phyloP scores from a whole-genome alignment of 768 basidiomycete species.

The Baorangia bicolor region DNA sequence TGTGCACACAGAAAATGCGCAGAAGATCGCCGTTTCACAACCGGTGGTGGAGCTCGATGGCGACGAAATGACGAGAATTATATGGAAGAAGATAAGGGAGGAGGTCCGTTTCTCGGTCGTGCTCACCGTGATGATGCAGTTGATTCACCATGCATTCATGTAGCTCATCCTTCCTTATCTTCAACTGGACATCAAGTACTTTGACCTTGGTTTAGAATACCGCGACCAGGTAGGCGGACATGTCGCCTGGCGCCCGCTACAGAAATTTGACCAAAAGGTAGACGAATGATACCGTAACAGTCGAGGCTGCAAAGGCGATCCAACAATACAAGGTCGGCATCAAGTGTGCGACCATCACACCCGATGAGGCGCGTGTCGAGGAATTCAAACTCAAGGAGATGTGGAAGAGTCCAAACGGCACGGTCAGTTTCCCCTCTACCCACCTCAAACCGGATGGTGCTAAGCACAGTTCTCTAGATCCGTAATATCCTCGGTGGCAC shows the following conservation, averaged over 20 bases:
- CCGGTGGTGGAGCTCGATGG: constrained; percentile 95
- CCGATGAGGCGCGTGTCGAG: constrained; percentile 92
- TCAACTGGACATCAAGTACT: constrained; percentile 97
- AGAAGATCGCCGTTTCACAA: constrained; percentile 79
- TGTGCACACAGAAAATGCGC: constrained; percentile 21
- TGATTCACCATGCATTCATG: neutral
- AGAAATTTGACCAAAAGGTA: constrained; percentile 30
- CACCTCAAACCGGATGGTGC: neutral
- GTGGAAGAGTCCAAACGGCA: constrained; percentile 98
- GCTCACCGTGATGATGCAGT: neutral
- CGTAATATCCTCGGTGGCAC: constrained; percentile 98
- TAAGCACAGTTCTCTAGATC: constrained; percentile 50
- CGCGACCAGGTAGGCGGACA: constrained; percentile 70
- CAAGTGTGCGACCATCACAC: constrained; percentile 99
- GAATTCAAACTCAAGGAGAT: constrained; percentile 99
- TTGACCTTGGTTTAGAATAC: constrained; percentile 92
- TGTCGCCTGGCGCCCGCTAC: neutral
- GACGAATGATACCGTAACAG: constrained; percentile 92
- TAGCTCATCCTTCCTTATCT: constrained; percentile 96
- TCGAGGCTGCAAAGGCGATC: constrained; percentile 94
- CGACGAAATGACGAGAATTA: constrained; percentile 99
- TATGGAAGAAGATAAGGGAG: constrained; percentile 97
- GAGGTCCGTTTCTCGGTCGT: constrained; percentile 55
- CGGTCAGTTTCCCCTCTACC: constrained; percentile 47
- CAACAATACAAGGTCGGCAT: constrained; percentile 94